Percentiles rank a stretch among this genome's conserved stretches.
Conservation (phyloP, 2,329 filamentous ascomycete species). For the Talaromyces sp. region DNA sequence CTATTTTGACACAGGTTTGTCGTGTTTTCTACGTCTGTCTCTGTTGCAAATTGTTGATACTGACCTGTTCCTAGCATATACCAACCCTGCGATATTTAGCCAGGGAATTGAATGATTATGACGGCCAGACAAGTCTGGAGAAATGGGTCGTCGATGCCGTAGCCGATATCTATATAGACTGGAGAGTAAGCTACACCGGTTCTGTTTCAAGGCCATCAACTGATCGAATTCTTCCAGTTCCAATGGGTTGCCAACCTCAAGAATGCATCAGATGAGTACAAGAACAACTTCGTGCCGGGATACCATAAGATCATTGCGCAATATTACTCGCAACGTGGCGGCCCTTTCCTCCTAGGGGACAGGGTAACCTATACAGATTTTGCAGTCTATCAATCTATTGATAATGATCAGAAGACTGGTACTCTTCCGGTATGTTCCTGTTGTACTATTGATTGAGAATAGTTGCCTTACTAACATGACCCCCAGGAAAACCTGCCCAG, state of each 20-base stretch:
- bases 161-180: slow-evolving; percentile 8
- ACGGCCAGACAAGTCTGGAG: slow-evolving; percentile 7
- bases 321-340: background rate
- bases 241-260: slow-evolving; percentile 1
- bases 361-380: slow-evolving; percentile 7
- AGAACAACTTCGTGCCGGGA: background rate
- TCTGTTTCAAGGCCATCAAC: background rate
- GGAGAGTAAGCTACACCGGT: background rate
- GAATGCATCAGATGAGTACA: background rate
- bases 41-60: background rate
- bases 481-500: background rate
- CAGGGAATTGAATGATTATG: slow-evolving; percentile 2
- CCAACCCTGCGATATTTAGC: slow-evolving; percentile 4
- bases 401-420: background rate
- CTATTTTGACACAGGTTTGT: slow-evolving; percentile 3
- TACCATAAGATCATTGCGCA: background rate
- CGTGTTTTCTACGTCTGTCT: background rate
- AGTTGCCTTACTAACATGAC: background rate
- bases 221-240: background rate
- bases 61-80: background rate
- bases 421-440: background rate
- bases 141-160: slow-evolving; percentile 13
- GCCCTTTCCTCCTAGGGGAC: slow-evolving; percentile 6
- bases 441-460: background rate
- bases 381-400: slow-evolving; percentile 11